Evolutionary conservation across 371 early-diverging fungal species (phyloP).

Genomic region (Mucor mucedo): DNA sequence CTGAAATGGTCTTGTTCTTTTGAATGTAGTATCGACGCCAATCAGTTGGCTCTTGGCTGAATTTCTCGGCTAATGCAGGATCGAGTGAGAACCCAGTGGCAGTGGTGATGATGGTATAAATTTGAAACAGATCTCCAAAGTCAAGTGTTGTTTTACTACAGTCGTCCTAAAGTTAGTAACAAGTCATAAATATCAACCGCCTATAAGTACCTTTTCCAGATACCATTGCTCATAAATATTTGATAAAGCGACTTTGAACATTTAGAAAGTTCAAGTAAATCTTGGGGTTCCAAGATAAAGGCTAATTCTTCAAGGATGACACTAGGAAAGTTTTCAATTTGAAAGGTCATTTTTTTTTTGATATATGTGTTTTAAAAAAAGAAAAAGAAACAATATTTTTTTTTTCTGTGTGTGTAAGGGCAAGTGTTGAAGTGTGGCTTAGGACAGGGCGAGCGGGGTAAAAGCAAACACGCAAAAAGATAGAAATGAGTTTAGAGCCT

Average conservation of each 20-base stretch:
- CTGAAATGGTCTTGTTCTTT: constrained; percentile 35
- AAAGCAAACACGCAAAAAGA: background rate
- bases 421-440: constrained; percentile 8
- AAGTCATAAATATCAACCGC: background rate
- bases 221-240: constrained; percentile 19
- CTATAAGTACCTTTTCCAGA: constrained; percentile 27
- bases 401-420: background rate
- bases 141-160: constrained; percentile 45
- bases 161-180: background rate
- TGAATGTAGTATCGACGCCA: constrained; percentile 51
- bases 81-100: constrained; percentile 48
- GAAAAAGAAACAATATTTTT: background rate
- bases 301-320: constrained; percentile 30
- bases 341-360: constrained; percentile 22
- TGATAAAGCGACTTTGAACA: constrained; percentile 32
- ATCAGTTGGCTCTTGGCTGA: constrained; percentile 41
- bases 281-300: constrained; percentile 35
- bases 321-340: constrained; percentile 44
- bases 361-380: background rate
- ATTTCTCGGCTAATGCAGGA: constrained; percentile 31
- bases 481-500: background rate
- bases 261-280: constrained; percentile 27
- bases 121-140: constrained; percentile 57
- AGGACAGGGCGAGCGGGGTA: background rate
- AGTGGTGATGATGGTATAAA: constrained; percentile 51